These are phyloP conservation scores for Boletus patriciae DNA, from an alignment of 768 basidiomycete species.

Conservation along the genomic window DNA sequence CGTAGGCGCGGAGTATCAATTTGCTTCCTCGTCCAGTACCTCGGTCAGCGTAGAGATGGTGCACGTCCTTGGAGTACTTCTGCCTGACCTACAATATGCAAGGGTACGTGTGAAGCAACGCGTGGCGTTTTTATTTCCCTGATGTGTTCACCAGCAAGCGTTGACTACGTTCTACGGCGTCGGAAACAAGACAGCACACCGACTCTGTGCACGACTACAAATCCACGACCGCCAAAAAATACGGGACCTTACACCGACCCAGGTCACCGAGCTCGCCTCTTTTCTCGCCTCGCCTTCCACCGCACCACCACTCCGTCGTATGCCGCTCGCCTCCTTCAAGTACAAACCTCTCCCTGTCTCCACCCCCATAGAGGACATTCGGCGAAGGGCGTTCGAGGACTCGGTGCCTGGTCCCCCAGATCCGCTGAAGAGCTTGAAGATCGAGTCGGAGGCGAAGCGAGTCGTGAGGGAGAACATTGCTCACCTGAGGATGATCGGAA, in stretches of 20 bases:
- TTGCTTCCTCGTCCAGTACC: not conserved
- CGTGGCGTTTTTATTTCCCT: not conserved
- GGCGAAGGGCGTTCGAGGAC: slow-evolving; percentile 32
- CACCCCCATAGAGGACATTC: slow-evolving; percentile 32
- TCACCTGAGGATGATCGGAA: slow-evolving; percentile 92
- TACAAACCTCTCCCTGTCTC: slow-evolving; percentile 51
- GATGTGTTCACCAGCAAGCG: slow-evolving; percentile 62
- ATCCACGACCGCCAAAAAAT: slow-evolving; percentile 87
- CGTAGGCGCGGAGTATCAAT: slow-evolving; percentile 29
- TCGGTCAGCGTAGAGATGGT: slow-evolving; percentile 49
- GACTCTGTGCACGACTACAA: slow-evolving; percentile 87
- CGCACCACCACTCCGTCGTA: slow-evolving; percentile 60
- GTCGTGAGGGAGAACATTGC: slow-evolving; percentile 88
- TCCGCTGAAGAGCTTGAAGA: slow-evolving; percentile 69
- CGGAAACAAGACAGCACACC: slow-evolving; percentile 68
- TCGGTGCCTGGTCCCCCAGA: slow-evolving; percentile 47
- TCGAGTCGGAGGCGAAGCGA: slow-evolving; percentile 84
- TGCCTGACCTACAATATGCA: slow-evolving; percentile 74
- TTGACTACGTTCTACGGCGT: slow-evolving; percentile 89
- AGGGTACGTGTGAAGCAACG: slow-evolving; percentile 52
- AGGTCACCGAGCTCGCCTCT: slow-evolving; percentile 89
- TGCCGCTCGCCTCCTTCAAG: slow-evolving; percentile 60
- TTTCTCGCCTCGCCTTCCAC: slow-evolving; percentile 90
- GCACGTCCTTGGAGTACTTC: slow-evolving; percentile 81
- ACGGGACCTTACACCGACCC: slow-evolving; percentile 76